These are phyloP conservation scores for Nicotiana otophora DNA, from an alignment of 257 asterid species.

Conservation along the genomic window DNA sequence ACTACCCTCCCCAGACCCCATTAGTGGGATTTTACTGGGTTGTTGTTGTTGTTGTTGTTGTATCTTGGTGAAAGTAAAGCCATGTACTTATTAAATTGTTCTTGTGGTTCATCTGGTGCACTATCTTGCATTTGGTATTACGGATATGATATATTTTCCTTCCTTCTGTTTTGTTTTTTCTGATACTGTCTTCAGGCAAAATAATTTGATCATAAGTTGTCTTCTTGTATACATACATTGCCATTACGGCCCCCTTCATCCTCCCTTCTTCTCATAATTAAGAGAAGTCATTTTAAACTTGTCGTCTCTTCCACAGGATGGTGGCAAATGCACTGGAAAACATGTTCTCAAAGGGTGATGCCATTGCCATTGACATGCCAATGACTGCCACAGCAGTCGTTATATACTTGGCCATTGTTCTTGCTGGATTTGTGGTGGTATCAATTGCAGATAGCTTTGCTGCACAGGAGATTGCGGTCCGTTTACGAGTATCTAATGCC, in stretches of 20 bases:
- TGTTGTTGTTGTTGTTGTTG: no score
- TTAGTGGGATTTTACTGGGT: no score
- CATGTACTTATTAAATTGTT: not conserved
- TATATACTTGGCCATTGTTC: slow-evolving; percentile 75
- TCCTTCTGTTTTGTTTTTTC: not conserved
- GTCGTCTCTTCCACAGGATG: slow-evolving; percentile 41
- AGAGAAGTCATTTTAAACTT: slow-evolving; percentile 5
- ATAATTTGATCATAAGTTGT: not conserved
- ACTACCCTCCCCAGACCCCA: no score
- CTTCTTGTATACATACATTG: not conserved
- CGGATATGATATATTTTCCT: not conserved
- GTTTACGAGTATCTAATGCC: slow-evolving; percentile 70
- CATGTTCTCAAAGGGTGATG: slow-evolving; percentile 70
- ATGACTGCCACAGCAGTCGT: slow-evolving; percentile 87
- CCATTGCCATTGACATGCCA: slow-evolving; percentile 93
- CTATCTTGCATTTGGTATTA: not conserved
- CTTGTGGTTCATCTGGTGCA: slow-evolving; percentile 7
- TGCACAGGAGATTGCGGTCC: slow-evolving; percentile 76
- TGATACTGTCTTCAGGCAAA: not conserved
- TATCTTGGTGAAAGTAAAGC: not conserved
- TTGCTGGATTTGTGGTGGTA: slow-evolving; percentile 74
- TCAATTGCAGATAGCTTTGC: slow-evolving; percentile 98
- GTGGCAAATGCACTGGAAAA: slow-evolving; percentile 76
- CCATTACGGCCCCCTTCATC: not conserved
- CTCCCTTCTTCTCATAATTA: not conserved